phyloP scores from a whole-genome alignment of 352 stramenopile species.

The Pythium pyrilobum region DNA sequence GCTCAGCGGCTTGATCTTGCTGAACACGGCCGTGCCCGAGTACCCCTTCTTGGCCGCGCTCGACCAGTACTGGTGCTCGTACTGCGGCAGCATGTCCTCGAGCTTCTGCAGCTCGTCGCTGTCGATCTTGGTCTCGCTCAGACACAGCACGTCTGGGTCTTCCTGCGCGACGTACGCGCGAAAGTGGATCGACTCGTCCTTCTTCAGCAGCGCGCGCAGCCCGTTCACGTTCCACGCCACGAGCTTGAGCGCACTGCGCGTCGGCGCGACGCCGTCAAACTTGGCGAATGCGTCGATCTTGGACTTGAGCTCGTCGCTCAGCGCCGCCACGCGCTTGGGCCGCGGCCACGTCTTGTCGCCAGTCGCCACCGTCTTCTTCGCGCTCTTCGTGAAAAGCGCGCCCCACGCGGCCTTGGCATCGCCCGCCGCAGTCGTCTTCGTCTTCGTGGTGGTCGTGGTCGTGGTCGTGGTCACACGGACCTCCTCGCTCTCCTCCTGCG shows the following conservation, averaged over 20 bases:
- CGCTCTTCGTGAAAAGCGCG: slow-evolving; percentile 15
- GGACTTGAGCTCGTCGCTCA: slow-evolving; percentile 36
- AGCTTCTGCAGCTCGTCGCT: slow-evolving; percentile 65
- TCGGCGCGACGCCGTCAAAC: slow-evolving; percentile 45
- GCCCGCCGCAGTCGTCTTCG: background rate
- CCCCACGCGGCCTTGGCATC: slow-evolving; percentile 18
- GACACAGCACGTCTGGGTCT: slow-evolving; percentile 72
- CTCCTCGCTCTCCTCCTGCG: background rate
- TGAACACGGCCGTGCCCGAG: slow-evolving; percentile 64
- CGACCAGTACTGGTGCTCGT: slow-evolving; percentile 72
- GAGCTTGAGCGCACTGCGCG: slow-evolving; percentile 31
- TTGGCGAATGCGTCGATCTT: slow-evolving; percentile 40
- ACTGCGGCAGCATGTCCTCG: slow-evolving; percentile 69
- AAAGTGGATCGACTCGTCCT: slow-evolving; percentile 56
- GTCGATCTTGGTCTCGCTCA: slow-evolving; percentile 86
- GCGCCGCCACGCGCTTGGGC: slow-evolving; percentile 17
- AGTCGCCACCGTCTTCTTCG: slow-evolving; percentile 1
- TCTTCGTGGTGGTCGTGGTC: slow-evolving; percentile 8
- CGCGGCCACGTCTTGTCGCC: slow-evolving; percentile 9
- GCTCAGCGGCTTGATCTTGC: slow-evolving; percentile 64
- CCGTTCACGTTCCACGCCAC: slow-evolving; percentile 85
- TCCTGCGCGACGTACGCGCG: slow-evolving; percentile 74
- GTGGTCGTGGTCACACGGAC: background rate
- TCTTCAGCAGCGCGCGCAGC: slow-evolving; percentile 69
- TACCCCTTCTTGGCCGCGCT: slow-evolving; percentile 79